Base-by-base conservation (phyloP, 2,329 filamentous ascomycete species). In the Rutstroemia sydowiana region DNA sequence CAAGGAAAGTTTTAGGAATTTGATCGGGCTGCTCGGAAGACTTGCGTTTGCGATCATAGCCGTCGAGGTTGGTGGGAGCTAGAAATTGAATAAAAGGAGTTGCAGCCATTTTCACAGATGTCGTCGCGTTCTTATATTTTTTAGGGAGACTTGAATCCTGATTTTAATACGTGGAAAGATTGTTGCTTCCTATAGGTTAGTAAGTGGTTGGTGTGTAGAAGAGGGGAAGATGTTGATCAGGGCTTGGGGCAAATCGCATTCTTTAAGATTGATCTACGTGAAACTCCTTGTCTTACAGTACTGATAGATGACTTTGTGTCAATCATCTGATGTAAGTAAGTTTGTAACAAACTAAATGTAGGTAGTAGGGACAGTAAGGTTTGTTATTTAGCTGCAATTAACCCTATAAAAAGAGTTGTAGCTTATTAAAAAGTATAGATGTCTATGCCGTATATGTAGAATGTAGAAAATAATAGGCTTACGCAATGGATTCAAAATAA, bases 1-100 rank as follows among this genome's bases (percentile, higher is more conserved):
- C 79, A 44, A 77, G 67, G 68, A 89, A 88, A 37, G 73, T 61
- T 28, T 68, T 63, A 0, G 84, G 78, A 55, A 82, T 69, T 26
- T 65, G 62, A 1, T 65, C 18, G 1, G 71, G 65, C 60, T 83
- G 79, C 50, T 70, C 57, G 10, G 71, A 63, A n/a, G 69, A 65
- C 1, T 70, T 65, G 7, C 62, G 62, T 11, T 62, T 68, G 30
- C 65, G 65, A 59, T 74, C 66, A 65, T 76, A 81, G 14, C 66
- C 70, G 49, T 73, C 71, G 18, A 80, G 73, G 57, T 72, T 71
- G 44, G 68, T 70, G 40, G 78, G 78, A 62, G 52, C 57, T 34
- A 63, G 57, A 23, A 66, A 63, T 11, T 55, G 50, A 20, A 65
- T 62, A 48, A 65, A 65, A 7, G 64, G 64, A 14, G 62, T 65